Percentiles rank a stretch among this genome's conserved stretches.
phyloP scores from a whole-genome alignment of 495 filamentous ascomycete species.

The Ascobolus immersus region DNA sequence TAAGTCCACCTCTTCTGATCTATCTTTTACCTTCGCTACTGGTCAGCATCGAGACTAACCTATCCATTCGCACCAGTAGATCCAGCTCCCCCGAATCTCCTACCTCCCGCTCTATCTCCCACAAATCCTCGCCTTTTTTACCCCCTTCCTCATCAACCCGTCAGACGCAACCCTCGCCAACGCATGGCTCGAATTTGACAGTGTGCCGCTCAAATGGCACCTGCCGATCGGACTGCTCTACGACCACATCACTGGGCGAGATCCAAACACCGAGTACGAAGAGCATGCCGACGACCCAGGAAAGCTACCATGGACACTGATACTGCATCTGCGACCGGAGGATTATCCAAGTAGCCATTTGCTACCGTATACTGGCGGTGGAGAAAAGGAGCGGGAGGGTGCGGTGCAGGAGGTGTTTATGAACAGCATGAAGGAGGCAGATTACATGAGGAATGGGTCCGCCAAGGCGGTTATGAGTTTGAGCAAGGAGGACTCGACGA shows the following conservation, averaged over 20 bases:
- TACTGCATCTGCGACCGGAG: slow-evolving; percentile 50
- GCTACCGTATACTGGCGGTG: too few species aligned
- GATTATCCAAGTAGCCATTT: slow-evolving; percentile 46
- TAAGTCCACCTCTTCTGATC: slow-evolving; percentile 2
- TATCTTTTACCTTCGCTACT: slow-evolving; percentile 1
- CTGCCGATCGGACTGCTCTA: slow-evolving; percentile 69
- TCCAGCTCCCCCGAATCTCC: slow-evolving; percentile 38
- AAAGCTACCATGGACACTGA: slow-evolving; percentile 50
- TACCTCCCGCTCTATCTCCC: slow-evolving; percentile 55
- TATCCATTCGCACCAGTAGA: slow-evolving; percentile 10
- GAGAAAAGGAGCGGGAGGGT: slow-evolving; percentile 32
- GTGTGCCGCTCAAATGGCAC: slow-evolving; percentile 63
- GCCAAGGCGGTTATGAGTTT: slow-evolving; percentile 83
- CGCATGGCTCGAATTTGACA: slow-evolving; percentile 48
- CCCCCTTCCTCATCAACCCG: slow-evolving; percentile 40
- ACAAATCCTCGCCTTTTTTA: slow-evolving; percentile 56
- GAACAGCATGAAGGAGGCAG: slow-evolving; percentile 87
- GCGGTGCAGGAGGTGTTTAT: slow-evolving; percentile 56
- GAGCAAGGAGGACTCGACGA: slow-evolving; percentile 63
- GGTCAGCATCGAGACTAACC: neutral
- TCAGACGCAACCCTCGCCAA: slow-evolving; percentile 25
- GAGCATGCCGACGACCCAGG: slow-evolving; percentile 19
- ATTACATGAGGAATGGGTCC: slow-evolving; percentile 72
- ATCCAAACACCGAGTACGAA: slow-evolving; percentile 22
- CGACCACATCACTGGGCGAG: slow-evolving; percentile 54